Evolutionary conservation across 2,329 filamentous ascomycete species (phyloP).

Genomic region (Penicillium sp.): DNA sequence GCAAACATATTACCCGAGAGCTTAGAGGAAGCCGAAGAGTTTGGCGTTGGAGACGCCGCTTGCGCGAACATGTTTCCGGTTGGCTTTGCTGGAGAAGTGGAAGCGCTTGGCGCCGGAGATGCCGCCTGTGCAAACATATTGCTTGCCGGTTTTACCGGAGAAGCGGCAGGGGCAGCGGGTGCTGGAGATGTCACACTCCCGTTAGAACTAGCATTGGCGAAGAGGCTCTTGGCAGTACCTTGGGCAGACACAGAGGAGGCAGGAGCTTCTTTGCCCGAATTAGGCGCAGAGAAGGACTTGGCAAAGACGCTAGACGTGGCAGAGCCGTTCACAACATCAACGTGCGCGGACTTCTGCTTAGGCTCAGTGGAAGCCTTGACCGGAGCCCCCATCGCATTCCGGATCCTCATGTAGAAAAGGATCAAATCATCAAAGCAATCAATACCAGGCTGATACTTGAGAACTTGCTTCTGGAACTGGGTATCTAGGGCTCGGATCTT

Average conservation of each 20-base stretch:
- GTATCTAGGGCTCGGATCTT: conserved; percentile 32
- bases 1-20: conserved; percentile 19
- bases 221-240: neutral
- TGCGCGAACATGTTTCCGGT: conserved; percentile 5
- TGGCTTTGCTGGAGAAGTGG: conserved; percentile 2
- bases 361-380: conserved; percentile 15
- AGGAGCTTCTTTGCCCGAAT: neutral
- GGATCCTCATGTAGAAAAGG: conserved; percentile 34
- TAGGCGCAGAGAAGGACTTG: conserved; percentile 15
- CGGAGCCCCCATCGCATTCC: conserved; percentile 33
- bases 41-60: neutral
- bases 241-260: neutral
- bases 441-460: conserved; percentile 25
- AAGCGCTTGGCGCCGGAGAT: neutral
- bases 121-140: conserved; percentile 6
- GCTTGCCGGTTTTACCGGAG: neutral
- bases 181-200: neutral
- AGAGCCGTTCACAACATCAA: conserved; percentile 5
- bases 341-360: neutral
- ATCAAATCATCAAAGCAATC: conserved; percentile 34
- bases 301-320: conserved; percentile 16
- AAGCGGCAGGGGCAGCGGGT: neutral
- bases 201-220: neutral
- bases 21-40: conserved; percentile 22
- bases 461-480: conserved; percentile 30